Evolutionary conservation across 2,329 filamentous ascomycete species (phyloP).

Genomic region (Exophiala phaeomuriformis): DNA sequence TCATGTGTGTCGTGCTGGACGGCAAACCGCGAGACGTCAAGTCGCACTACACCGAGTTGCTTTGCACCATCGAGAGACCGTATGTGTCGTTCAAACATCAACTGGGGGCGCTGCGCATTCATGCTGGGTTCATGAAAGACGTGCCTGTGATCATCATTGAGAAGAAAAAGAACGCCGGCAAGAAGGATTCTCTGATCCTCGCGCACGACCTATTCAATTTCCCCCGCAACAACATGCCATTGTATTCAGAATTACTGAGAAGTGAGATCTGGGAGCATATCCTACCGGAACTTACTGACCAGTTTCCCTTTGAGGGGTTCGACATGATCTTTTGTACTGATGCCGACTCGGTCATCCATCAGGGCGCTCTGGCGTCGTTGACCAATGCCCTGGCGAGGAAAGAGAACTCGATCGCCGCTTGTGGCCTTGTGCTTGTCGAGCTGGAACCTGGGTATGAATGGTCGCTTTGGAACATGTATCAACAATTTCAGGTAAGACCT

Average conservation of each 20-base stretch:
- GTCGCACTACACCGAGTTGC: constrained; percentile 3
- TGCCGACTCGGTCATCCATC: constrained; percentile 13
- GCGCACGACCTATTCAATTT: constrained; percentile 15
- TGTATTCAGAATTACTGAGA: constrained; percentile 6
- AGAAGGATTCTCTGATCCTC: constrained; percentile 16
- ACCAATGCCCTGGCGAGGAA: constrained; percentile 6
- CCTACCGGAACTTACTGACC: constrained; percentile 3
- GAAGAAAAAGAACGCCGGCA: constrained; percentile 14
- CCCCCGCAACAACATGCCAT: constrained; percentile 8
- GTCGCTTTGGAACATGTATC: constrained; percentile 11
- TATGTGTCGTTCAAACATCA: constrained; percentile 10
- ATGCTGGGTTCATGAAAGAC: constrained; percentile 8
- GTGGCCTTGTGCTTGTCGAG: constrained; percentile 11
- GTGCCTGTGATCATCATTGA: constrained; percentile 9
- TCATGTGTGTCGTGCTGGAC: constrained; percentile 15
- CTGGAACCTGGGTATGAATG: constrained; percentile 4
- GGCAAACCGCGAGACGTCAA: constrained; percentile 10
- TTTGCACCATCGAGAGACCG: constrained; percentile 3
- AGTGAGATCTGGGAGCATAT: constrained; percentile 9
- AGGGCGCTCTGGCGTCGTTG: constrained; percentile 4
- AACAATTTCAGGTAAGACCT: constrained; percentile 10
- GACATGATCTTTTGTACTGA: constrained; percentile 14
- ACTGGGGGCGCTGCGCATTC: constrained; percentile 2
- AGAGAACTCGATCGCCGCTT: constrained; percentile 8
- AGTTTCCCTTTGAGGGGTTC: constrained; percentile 1